Conservation (phyloP, 1,284 basidiomycete genomes). For the Boletus nobilissimus region DNA sequence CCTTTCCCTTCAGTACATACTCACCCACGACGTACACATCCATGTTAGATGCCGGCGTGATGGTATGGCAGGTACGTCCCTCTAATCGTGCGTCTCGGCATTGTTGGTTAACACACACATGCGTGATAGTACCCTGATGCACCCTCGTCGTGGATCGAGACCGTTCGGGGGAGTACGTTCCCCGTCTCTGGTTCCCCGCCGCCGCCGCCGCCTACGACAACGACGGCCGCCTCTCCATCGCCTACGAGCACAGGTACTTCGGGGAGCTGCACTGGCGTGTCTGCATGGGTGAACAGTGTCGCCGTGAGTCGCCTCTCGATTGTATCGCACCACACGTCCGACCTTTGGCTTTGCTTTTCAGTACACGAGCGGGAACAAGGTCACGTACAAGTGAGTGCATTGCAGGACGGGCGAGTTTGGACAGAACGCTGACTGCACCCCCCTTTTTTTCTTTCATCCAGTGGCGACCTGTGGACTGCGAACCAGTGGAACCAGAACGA, state of each 20-base stretch:
- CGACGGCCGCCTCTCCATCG: neutral
- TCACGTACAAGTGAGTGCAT: constrained; percentile 38
- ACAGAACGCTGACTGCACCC: constrained; percentile 12
- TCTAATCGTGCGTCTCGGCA: too few relatives aligned
- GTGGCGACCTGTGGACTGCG: constrained; percentile 43
- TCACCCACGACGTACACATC: constrained; percentile 8
- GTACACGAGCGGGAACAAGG: constrained; percentile 36
- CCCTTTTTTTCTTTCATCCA: neutral
- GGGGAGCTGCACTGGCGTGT: constrained; percentile 35
- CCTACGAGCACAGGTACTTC: constrained; percentile 28
- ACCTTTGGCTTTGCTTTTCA: constrained; percentile 37
- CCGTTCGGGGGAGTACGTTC: constrained; percentile 42
- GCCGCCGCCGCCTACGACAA: neutral
- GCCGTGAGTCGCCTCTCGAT: constrained; percentile 26
- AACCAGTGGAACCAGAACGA: constrained; percentile 38
- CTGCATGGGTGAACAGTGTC: constrained; percentile 35
- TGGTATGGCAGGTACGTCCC: constrained; percentile 58
- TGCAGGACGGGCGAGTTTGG: neutral
- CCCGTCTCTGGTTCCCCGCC: constrained; percentile 26
- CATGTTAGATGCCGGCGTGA: constrained; percentile 60
- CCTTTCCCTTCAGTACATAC: neutral
- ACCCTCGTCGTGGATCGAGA: constrained; percentile 35
- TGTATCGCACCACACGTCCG: too few relatives aligned
- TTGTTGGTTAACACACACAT: constrained; percentile 18
- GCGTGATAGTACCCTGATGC: constrained; percentile 43